These are phyloP conservation scores for Kwoniella dendrophila DNA, from an alignment of 768 basidiomycete species.

Conservation along the genomic window DNA sequence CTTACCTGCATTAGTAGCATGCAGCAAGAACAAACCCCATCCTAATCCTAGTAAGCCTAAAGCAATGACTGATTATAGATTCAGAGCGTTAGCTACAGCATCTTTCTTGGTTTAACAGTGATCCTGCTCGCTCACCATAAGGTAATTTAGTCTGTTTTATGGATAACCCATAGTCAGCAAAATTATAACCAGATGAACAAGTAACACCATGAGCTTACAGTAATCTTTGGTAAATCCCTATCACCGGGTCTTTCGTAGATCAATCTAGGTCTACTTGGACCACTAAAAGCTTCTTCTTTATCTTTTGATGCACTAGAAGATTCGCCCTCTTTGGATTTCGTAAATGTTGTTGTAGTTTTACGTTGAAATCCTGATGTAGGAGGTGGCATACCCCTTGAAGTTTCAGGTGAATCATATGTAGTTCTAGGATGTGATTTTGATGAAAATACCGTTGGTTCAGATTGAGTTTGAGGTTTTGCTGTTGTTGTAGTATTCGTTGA, in stretches of 20 bases:
- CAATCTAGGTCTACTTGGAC: slow-evolving; percentile 51
- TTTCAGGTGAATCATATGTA: slow-evolving; percentile 42
- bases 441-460: slow-evolving; percentile 40
- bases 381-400: slow-evolving; percentile 32
- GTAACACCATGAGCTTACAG: slow-evolving; percentile 25
- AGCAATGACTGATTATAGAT: slow-evolving; percentile 24
- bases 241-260: slow-evolving; percentile 46
- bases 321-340: background rate
- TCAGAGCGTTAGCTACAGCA: slow-evolving; percentile 6
- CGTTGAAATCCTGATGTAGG: slow-evolving; percentile 1
- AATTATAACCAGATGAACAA: background rate
- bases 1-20: slow-evolving; percentile 45
- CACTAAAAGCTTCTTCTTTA: slow-evolving; percentile 39
- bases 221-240: slow-evolving; percentile 45
- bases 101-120: background rate
- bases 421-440: slow-evolving; percentile 39
- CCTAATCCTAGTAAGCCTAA: slow-evolving; percentile 32
- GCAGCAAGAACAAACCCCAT: slow-evolving; percentile 44
- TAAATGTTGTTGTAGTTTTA: background rate
- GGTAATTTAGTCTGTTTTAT: slow-evolving; percentile 31
- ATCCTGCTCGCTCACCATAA: slow-evolving; percentile 19
- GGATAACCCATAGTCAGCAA: background rate
- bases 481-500: background rate
- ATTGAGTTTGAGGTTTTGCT: background rate
- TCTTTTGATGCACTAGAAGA: background rate